Base-by-base conservation (phyloP, 768 basidiomycete species). In the Termitomyces sp. region DNA sequence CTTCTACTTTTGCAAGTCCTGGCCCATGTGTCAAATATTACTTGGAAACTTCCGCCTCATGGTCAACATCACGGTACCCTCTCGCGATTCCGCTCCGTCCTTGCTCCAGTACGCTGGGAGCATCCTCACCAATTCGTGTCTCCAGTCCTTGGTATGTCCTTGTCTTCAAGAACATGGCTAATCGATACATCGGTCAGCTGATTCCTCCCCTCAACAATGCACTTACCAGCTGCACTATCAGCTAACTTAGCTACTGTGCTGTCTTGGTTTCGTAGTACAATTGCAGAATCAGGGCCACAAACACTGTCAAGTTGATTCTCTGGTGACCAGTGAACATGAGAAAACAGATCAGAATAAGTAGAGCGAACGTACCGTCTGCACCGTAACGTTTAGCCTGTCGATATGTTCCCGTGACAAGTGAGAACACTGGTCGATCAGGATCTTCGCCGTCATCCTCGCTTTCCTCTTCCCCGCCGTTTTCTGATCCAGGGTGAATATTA, bases 51-150 rank as follows among this genome's bases (percentile, higher is more conserved):
- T 6, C 55, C 12, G 8, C 31, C 2, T 58, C 56, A 44, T 60
- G 60, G 36, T 73, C 72, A 61, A 80, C 80, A 59, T 90, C 88
- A 49, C 81, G 81, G 69, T 98, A 98, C 11, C 90, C 93, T 61
- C 88, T 81, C 41, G 96, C 94, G 48, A 96, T 88, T 6, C 96
- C 96, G 63, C 83, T 90, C 48, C 94, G 75, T 0, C 96, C 96
- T 70, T 96, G 91, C 73, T 97, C 93, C 59, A 98, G 71, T 42
- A 87, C 70, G 61, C 89, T 83, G 0, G 95, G 95, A 1, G 78
- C 81, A 66, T 96, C 92, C 69, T 90, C 77, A 0, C 92, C 93
- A 12, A 87, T 65, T 9, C 89, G 80, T 22, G 83, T 73, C 59
- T 98, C 95, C 27, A 98, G 76, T 1, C 96, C 96, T 45, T 80